Percentiles rank a stretch among this genome's conserved stretches.
phyloP scores from a whole-genome alignment of 768 basidiomycete species.

The Mycena amicta region DNA sequence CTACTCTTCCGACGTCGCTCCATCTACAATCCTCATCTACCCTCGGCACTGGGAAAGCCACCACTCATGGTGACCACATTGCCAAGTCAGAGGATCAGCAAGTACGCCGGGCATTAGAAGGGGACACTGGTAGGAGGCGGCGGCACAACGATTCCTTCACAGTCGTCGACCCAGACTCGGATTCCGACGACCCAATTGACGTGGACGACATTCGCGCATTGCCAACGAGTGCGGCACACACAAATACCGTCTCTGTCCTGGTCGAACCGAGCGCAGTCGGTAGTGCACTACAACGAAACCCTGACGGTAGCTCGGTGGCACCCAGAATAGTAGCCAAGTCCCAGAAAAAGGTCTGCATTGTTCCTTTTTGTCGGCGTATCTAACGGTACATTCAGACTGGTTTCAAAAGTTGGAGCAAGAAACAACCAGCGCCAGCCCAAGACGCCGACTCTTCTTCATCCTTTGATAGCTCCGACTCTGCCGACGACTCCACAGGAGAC shows the following conservation, averaged over 20 bases:
- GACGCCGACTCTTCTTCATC: conserved; percentile 62
- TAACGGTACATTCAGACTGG: conserved; percentile 29
- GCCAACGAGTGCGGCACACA: conserved; percentile 22
- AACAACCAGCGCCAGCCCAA: conserved; percentile 28
- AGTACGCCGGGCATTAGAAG: conserved; percentile 53
- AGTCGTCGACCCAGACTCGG: conserved; percentile 38
- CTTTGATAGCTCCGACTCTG: conserved; percentile 81
- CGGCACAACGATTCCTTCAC: conserved; percentile 42
- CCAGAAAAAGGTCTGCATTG: conserved; percentile 47
- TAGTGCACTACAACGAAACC: conserved; percentile 64
- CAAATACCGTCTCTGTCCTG: conserved; percentile 5
- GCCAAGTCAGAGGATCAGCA: conserved; percentile 64
- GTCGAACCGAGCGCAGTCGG: conserved; percentile 46
- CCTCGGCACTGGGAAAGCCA: conserved; percentile 72
- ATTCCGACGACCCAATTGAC: conserved; percentile 21
- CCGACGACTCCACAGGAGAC: conserved; percentile 49
- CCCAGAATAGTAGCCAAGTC: conserved; percentile 53
- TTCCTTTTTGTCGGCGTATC: conserved; percentile 6
- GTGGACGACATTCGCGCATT: conserved; percentile 8
- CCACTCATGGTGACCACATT: conserved; percentile 60
- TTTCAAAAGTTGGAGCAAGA: conserved; percentile 53
- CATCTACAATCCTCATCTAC: conserved; percentile 79
- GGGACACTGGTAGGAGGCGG: conserved; percentile 52
- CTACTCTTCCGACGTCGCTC: conserved; percentile 57
- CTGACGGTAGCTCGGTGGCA: conserved; percentile 59